Conservation (phyloP, 495 filamentous ascomycete species). For the Parathielavia appendiculata region DNA sequence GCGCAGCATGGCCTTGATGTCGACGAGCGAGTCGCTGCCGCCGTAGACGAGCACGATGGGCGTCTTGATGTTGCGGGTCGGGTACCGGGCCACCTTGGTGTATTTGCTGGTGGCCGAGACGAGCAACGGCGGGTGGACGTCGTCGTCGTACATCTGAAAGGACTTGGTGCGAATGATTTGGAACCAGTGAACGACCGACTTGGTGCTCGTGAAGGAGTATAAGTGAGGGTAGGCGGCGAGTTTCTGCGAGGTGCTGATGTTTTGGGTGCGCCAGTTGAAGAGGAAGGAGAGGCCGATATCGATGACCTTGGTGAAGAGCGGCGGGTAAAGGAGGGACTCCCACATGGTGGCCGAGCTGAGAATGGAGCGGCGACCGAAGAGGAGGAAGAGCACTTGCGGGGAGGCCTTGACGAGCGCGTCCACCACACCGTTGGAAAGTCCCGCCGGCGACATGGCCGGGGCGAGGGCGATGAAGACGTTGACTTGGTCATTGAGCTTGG, state of each 20-base stretch:
- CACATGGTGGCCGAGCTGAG: constrained; percentile 93
- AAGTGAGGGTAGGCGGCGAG: constrained; percentile 95
- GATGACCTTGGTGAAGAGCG: constrained; percentile 85
- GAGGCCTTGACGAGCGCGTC: constrained; percentile 91
- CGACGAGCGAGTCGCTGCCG: constrained; percentile 88
- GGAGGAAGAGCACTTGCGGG: constrained; percentile 84
- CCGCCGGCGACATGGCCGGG: constrained; percentile 91
- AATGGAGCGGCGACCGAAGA: constrained; percentile 92
- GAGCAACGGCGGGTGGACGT: constrained; percentile 56
- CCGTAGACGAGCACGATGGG: constrained; percentile 92
- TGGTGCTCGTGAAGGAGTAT: constrained; percentile 93
- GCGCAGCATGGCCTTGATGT: constrained; percentile 85
- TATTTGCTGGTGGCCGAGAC: constrained; percentile 46
- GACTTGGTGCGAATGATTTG: constrained; percentile 93
- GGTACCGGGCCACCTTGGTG: constrained; percentile 88
- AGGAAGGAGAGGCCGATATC: constrained; percentile 75
- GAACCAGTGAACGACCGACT: constrained; percentile 97
- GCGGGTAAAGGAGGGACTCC: constrained; percentile 92
- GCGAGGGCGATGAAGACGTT: constrained; percentile 97
- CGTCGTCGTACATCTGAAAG: constrained; percentile 98
- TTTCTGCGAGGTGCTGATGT: constrained; percentile 84
- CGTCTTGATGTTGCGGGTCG: constrained; percentile 93
- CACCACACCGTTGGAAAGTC: constrained; percentile 81
- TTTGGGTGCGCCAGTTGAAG: constrained; percentile 84
- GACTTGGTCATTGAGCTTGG: constrained; percentile 83